phyloP scores from a whole-genome alignment of 257 asterid genomes.

The Pogostemon cablin region DNA sequence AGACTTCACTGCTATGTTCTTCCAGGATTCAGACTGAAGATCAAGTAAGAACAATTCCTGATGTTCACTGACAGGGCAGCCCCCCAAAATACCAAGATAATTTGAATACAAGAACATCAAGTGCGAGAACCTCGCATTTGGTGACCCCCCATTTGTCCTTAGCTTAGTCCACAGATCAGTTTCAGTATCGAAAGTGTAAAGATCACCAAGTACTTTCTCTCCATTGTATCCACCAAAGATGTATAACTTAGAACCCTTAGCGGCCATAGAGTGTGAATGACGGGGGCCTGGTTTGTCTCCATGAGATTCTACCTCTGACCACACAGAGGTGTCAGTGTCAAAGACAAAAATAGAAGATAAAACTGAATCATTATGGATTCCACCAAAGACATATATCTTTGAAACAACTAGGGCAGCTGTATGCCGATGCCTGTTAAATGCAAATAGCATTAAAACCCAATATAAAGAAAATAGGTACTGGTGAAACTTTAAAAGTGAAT shows the following conservation, averaged over 20 bases:
- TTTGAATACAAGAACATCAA: slow-evolving; percentile 74
- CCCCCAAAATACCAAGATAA: slow-evolving; percentile 79
- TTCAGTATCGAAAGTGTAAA: slow-evolving; percentile 61
- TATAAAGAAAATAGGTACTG: slow-evolving; percentile 19
- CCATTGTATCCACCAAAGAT: slow-evolving; percentile 90
- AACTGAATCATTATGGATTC: slow-evolving; percentile 58
- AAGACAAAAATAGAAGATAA: slow-evolving; percentile 64
- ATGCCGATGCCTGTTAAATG: slow-evolving; percentile 85
- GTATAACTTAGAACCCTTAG: slow-evolving; percentile 57
- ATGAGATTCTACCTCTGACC: slow-evolving; percentile 61
- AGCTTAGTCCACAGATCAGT: slow-evolving; percentile 62
- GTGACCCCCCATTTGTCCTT: slow-evolving; percentile 56
- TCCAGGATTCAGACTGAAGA: slow-evolving; percentile 67
- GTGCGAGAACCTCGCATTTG: slow-evolving; percentile 83
- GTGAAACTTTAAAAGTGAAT: slow-evolving; percentile 6
- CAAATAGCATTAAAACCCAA: slow-evolving; percentile 25
- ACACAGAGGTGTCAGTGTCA: slow-evolving; percentile 59
- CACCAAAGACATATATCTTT: slow-evolving; percentile 80
- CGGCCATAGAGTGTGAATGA: slow-evolving; percentile 88
- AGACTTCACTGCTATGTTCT: slow-evolving; percentile 52
- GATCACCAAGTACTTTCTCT: slow-evolving; percentile 77
- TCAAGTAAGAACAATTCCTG: slow-evolving; percentile 62
- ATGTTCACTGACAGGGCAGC: slow-evolving; percentile 80
- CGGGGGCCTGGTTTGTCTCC: slow-evolving; percentile 83
- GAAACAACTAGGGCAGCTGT: slow-evolving; percentile 79